Base-by-base conservation (phyloP, 257 asterid species). In the Penstemon eatonii region DNA sequence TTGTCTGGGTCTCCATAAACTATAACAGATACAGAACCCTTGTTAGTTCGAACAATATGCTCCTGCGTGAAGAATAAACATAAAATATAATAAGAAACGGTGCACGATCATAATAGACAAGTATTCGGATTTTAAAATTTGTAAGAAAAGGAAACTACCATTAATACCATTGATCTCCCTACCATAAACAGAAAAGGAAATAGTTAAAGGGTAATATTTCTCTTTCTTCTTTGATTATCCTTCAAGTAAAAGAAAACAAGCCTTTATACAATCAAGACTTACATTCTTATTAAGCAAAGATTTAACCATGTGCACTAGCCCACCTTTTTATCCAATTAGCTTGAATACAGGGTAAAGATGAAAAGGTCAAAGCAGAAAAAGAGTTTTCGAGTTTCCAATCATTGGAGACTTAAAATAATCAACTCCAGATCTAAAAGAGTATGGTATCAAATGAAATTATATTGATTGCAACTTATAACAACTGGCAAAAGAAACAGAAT, bases 1-100 rank as follows among this genome's bases (percentile, higher is more conserved):
- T 92, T 92, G 62, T 92, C 96, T 67, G 85, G 87, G 68, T 90
- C 95, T 53, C 97, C 97, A 71, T 88, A 90, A 50, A 90, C 86
- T 65, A 88, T 88, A 74, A 90, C 97, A 61, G 96, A 90, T 56
- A 90, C 87, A 71, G 96, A 86, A 68, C 90, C 97, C 75, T 51
- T 77, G 72, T 88, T 86, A 41, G 96, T 90, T 51, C 81, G 84
- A 61, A 92, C 79, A 60, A 75, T 74, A 85, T 92, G 95, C 82
- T 92, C 96, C 98, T 92, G 95, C 49, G 54, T 62, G 56, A 75
- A 80, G 66, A 52, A 69, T 41, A 54, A 4, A 40, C 56, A 69
- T 41, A 36, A n/a, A 13, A 63, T 65, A 72, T 45, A 19, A 67
- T 77, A 58, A 75, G 73, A 70, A 59, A 60, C 40, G 39, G 25